A percentile compares a stretch with the other conserved stretches of the same genome.
phyloP scores from a whole-genome alignment of 805 yeast species.

The Candida germanica region DNA sequence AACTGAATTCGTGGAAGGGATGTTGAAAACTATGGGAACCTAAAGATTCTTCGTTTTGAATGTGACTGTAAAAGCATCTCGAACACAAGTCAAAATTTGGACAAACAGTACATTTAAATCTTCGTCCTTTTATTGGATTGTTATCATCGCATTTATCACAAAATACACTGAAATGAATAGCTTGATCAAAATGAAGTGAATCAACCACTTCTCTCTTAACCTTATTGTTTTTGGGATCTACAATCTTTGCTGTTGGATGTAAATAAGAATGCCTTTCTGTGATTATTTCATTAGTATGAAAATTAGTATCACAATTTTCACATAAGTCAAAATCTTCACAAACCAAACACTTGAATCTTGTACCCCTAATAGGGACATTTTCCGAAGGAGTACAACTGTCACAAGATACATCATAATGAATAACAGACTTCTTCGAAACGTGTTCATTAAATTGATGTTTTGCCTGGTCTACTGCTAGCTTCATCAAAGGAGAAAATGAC shows the following conservation, averaged over 20 bases:
- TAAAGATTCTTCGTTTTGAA: neutral
- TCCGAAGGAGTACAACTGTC: constrained; percentile 31
- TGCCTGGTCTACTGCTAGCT: neutral
- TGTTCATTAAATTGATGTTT: neutral
- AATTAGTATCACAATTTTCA: constrained; percentile 27
- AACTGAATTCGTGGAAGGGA: constrained; percentile 4
- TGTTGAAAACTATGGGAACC: constrained; percentile 9
- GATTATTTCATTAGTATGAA: constrained; percentile 9
- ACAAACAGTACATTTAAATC: constrained; percentile 53
- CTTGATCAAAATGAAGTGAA: constrained; percentile 5
- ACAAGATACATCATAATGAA: constrained; percentile 22
- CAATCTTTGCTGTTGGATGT: constrained; percentile 32
- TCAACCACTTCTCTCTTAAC: constrained; percentile 5
- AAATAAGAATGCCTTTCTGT: constrained; percentile 18
- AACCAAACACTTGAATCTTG: constrained; percentile 49
- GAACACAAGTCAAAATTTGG: constrained; percentile 52
- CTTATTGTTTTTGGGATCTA: constrained; percentile 13
- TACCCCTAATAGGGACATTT: constrained; percentile 41
- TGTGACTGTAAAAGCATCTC: constrained; percentile 20
- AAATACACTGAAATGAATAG: constrained; percentile 23
- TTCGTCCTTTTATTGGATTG: constrained; percentile 35
- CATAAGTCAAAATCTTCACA: constrained; percentile 56
- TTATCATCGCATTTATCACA: constrained; percentile 33
- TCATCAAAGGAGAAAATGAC: constrained; percentile 1
- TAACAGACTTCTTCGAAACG: neutral